Evolutionary conservation across 164 flowering plant species (phyloP), one percentile per base, ranked within the genome.

Genomic region (Litsea cubeba): DNA sequence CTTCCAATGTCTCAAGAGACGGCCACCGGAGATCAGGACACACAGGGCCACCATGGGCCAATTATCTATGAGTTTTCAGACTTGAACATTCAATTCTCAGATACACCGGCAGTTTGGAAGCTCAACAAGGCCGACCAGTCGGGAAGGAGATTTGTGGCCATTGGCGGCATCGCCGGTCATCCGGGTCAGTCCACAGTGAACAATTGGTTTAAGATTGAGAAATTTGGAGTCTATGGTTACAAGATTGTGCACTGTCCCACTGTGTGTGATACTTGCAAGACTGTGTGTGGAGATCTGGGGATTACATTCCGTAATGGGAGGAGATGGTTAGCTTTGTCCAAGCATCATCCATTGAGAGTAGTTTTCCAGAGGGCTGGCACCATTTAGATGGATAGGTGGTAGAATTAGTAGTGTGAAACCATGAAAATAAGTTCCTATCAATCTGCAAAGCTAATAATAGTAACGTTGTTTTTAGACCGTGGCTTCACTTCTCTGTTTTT

Each of bases 201-300:
- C 28, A 63, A 63, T 12, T 63, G 66, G 66, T 63, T 25, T 58
- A 62, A 46, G 22, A 72, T 71, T 0, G 46, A 71, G 63, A 28
- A 18, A 20, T 51, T 24, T 71, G 64, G 63, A 18, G 35, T n/a
- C 5, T 3, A 71, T 26, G 32, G 26, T 30, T 57, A 71, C 40
- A 51, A 25, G 23, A 17, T 54, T 14, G 20, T 17, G 28, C 24
- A 35, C 24, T 28, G 49, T 20, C 72, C 64, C 14, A 14, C 22
- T 18, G 72, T 54, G 18, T 50, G 72, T 58, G 3, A 1, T 1
- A 51, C 24, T 20, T 71, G 72, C 46, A 71, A 28, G 62, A 5
- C 24, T 17, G 62, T n/a, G 22, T 50, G 64, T 28, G 64, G 72
- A 26, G 40, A 51, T 15, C 46, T 71, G 24, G 72, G 72, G 28